A percentile compares a stretch with the other conserved stretches of the same genome.
These are phyloP conservation scores for Linderina pennispora DNA, from an alignment of 192 early-diverging fungal genomes.

Conservation along the genomic window DNA sequence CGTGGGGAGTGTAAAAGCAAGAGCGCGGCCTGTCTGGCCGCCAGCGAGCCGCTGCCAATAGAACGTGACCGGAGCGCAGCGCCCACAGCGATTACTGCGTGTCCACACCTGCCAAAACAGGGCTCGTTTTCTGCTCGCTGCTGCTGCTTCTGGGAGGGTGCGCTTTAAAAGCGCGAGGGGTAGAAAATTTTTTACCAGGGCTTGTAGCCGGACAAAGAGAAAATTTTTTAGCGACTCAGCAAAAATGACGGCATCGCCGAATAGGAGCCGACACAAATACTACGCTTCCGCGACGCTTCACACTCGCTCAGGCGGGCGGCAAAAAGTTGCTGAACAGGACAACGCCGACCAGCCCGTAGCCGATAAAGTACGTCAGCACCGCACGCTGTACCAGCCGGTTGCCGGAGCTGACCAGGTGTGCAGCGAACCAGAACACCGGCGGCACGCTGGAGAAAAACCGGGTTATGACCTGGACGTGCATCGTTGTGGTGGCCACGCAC, in stretches of 20 bases:
- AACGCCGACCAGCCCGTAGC: conserved; percentile 68
- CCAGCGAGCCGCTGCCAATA: too few relatives aligned
- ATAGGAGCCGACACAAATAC: too few relatives aligned
- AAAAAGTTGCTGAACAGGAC: conserved; percentile 84
- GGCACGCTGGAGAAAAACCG: conserved; percentile 80
- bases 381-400: not conserved
- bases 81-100: too few relatives aligned
- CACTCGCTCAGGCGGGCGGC: conserved; percentile 77
- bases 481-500: conserved; percentile 55
- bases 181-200: not conserved
- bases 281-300: too few relatives aligned
- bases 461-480: conserved; percentile 90
- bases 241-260: too few relatives aligned
- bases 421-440: conserved; percentile 74
- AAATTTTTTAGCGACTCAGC: too few relatives aligned
- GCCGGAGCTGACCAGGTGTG: conserved; percentile 33
- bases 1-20: too few relatives aligned
- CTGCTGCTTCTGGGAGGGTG: not conserved
- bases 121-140: too few relatives aligned
- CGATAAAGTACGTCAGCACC: conserved; percentile 60
- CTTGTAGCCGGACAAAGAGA: too few relatives aligned
- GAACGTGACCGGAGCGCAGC: too few relatives aligned
- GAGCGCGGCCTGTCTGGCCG: too few relatives aligned
- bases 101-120: too few relatives aligned
- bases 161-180: not conserved